Base-by-base conservation (phyloP, 2,329 filamentous ascomycete genomes). In the Epichloe sylvatica region DNA sequence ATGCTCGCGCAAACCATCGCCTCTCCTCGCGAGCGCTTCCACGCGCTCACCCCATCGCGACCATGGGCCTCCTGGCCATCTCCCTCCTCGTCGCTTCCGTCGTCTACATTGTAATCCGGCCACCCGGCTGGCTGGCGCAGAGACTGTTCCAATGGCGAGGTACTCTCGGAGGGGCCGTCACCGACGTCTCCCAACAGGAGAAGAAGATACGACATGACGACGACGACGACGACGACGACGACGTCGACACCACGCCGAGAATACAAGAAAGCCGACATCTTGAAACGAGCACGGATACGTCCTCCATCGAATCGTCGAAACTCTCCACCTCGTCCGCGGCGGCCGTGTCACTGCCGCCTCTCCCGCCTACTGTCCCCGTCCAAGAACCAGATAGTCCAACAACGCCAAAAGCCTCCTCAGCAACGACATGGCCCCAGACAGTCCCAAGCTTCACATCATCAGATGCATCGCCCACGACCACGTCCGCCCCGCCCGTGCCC, bases 81-180 rank as follows among this genome's bases (percentile, higher is more conserved):
- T 79, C 79, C n/a, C 68, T 84, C 54, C 69, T 83, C 57, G 62
- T 83, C 54, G 79, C 74, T 41, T 79, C 79, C 0, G 65, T 82
- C 49, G 70, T 81, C 43, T 76, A 74, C 58, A 63, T 82, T 54
- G 66, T 74, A 57, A 69, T 81, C 53, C 71, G 72, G 39, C 74
- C 74, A 50, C 75, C 73, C 46, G 64, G 70, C 43, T 73, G 76
- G 65, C 63, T 78, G 49, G 55, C 60, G 35, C 60, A 59, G 49
- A 49, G 60, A 25, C 51, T 64, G 7, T 36, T 59, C 33, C 56
- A 52, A 33, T 59, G 60, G 62, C 57, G 54, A 35, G 51, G 51
- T 25, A 7, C 11, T 33, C 43, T 39, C 7, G 35, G 52, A 41
- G 49, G 38, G 34, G 25, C 45, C 39, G 47, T 45, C 39, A 35